Evolutionary conservation across 2,329 filamentous ascomycete genomes (phyloP).

Genomic region (Pseudogymnoascus sp.): DNA sequence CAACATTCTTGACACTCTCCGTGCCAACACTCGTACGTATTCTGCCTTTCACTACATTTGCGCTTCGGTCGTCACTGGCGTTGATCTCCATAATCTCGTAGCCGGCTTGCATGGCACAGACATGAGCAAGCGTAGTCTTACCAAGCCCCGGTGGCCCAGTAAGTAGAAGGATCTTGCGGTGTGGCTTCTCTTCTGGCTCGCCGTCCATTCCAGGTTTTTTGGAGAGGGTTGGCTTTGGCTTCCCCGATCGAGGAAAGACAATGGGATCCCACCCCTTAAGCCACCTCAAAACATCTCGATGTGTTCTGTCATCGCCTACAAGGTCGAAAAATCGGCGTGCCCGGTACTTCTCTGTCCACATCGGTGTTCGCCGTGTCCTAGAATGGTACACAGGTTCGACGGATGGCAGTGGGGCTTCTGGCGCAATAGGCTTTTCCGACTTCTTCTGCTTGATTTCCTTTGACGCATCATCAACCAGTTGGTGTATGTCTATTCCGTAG

Average conservation of each 20-base stretch:
- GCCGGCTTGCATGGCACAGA: constrained; percentile 88
- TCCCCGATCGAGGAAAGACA: constrained; percentile 68
- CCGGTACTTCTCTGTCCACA: constrained; percentile 98
- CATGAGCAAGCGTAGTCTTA: constrained; percentile 93
- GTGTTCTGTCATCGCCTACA: constrained; percentile 88
- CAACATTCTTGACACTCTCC: constrained; percentile 77
- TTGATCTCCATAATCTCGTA: constrained; percentile 98
- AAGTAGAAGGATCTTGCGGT: constrained; percentile 81
- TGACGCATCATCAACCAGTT: constrained; percentile 64
- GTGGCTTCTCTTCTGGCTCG: constrained; percentile 62
- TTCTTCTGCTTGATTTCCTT: constrained; percentile 33
- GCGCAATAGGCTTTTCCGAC: constrained; percentile 32
- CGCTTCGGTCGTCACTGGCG: constrained; percentile 88
- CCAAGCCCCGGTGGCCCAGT: constrained; percentile 89
- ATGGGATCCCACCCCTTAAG: constrained; percentile 88
- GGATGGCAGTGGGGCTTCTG: constrained; percentile 30
- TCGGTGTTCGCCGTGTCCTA: constrained; percentile 38
- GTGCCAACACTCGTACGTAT: constrained; percentile 90
- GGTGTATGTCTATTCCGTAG: constrained; percentile 89
- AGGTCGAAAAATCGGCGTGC: constrained; percentile 87
- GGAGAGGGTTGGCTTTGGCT: constrained; percentile 41
- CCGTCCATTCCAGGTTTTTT: constrained; percentile 36
- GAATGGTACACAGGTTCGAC: constrained; percentile 30
- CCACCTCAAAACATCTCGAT: constrained; percentile 84
- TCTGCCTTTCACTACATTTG: constrained; percentile 79